Evolutionary conservation across 2,329 filamentous ascomycete species (phyloP), one percentile per base, ranked within the genome.

Genomic region (Fusarium nanum): DNA sequence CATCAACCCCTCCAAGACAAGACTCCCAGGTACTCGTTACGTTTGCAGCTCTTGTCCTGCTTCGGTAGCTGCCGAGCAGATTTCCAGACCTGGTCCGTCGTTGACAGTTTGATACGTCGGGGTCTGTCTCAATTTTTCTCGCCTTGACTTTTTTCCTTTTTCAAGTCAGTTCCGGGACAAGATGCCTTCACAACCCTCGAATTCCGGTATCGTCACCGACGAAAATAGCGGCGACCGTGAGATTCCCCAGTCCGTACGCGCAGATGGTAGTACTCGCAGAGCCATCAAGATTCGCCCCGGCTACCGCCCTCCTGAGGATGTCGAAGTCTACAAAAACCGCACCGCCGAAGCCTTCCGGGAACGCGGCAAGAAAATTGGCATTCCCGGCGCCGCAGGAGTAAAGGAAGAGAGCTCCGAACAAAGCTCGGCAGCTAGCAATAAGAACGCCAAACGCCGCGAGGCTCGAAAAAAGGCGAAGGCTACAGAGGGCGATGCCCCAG

Each of bases 211-310:
- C 77, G 91, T 95, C 74, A 91, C 91, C 55, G 91, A 94, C 78
- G 87, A 90, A 53, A 79, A 81, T 68, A 92, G 89, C 73, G 97
- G 96, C 77, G 89, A 94, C 77, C 92, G 94, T 46, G 91, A 94
- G 74, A 98, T 99, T 61, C 96, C 96, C 27, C 88, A 94, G 45
- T 98, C 95, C 1, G 84, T 89, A 45, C 92, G 97, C 57, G 83
- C 96, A 25, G 96, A 99, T 78, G 96, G 96, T 61, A 93, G 92
- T 53, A 93, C 93, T n/a, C 90, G 96, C 60, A 97, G 93, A 77
- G 95, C 97, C 76, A 98, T 98, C 78, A 93, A 93, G 77, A 93
- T 99, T 66, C 90, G 93, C 30, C 95, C 96, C 1, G 97, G 96
- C 56, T 99, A 98, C 81, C 90, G 91, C 34, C 97, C 96, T 3